Evolutionary conservation across 2,329 filamentous ascomycete genomes (phyloP).

Genomic region (Ophiocordyceps camponoti-leonardi): DNA sequence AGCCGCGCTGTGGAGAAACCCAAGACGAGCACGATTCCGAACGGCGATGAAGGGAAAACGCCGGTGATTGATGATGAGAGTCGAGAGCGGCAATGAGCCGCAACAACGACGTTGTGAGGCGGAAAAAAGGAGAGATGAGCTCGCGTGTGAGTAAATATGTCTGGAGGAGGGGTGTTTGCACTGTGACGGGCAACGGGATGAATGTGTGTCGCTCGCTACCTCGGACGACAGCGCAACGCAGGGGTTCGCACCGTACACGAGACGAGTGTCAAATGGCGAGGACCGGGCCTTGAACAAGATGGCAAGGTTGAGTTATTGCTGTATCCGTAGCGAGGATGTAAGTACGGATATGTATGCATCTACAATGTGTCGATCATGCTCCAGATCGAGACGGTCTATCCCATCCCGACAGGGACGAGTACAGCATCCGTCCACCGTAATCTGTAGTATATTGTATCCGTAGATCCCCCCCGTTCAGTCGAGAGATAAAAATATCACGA

Average conservation of each 20-base stretch:
- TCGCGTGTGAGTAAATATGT: background rate
- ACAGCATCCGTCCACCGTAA: background rate
- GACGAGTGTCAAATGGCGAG: background rate
- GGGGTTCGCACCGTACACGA: background rate
- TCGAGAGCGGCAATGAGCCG: background rate
- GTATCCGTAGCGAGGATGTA: no score
- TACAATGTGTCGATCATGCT: background rate
- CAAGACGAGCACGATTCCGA: background rate
- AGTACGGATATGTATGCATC: no score
- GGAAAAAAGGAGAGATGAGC: no score
- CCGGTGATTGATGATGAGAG: background rate
- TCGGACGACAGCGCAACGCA: background rate
- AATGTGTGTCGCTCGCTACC: background rate
- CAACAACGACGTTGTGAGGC: background rate
- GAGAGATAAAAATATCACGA: no score
- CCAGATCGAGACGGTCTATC: background rate
- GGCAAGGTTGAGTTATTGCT: no score
- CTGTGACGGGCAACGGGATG: background rate
- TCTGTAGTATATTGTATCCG: no score
- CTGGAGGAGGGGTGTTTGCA: background rate
- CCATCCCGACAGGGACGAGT: background rate
- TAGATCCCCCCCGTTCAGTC: no score
- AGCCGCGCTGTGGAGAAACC: background rate
- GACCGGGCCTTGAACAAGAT: no score
- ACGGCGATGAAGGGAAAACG: background rate